These are phyloP conservation scores for Vachellia collinsii DNA, from an alignment of 306 rosid species.

Conservation along the genomic window DNA sequence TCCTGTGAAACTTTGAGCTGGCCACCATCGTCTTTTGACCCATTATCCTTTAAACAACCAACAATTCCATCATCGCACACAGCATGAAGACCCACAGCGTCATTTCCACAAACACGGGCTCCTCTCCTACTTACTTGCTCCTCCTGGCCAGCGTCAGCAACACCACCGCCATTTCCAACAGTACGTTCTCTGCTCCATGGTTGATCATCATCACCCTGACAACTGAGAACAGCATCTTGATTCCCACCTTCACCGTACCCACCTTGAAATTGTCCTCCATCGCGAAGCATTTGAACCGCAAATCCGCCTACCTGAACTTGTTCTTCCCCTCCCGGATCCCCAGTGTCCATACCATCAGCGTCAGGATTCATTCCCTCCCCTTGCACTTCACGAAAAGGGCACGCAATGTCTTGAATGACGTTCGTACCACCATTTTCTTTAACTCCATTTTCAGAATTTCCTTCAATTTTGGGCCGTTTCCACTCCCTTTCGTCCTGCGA, in stretches of 20 bases:
- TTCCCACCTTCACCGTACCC: conserved; percentile 28
- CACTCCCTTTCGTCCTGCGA: conserved; percentile 15
- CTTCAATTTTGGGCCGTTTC: conserved; percentile 23
- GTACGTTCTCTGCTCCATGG: conserved; percentile 34
- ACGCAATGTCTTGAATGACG: conserved; percentile 33
- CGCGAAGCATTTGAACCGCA: conserved; percentile 36
- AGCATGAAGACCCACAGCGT: conserved; percentile 24
- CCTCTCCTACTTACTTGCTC: background rate
- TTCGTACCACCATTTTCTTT: conserved; percentile 16
- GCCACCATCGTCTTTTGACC: background rate
- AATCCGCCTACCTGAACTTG: conserved; percentile 29
- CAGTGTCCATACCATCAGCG: conserved; percentile 32
- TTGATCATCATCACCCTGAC: background rate
- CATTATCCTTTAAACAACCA: conserved; percentile 22
- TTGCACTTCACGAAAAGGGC: conserved; percentile 39
- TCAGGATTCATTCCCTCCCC: conserved; percentile 32
- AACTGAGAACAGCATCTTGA: conserved; percentile 28
- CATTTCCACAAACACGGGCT: conserved; percentile 31
- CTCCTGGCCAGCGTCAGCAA: conserved; percentile 28
- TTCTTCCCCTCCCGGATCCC: conserved; percentile 34
- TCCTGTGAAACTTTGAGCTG: background rate
- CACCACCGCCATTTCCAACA: conserved; percentile 32
- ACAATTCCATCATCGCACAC: conserved; percentile 21
- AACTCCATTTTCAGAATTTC: conserved; percentile 29
- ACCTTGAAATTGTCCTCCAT: conserved; percentile 35